Evolutionary conservation across 208 protist species (phyloP), one percentile per base, ranked within the genome.

Genomic region (Trypanosoma rangeli): DNA sequence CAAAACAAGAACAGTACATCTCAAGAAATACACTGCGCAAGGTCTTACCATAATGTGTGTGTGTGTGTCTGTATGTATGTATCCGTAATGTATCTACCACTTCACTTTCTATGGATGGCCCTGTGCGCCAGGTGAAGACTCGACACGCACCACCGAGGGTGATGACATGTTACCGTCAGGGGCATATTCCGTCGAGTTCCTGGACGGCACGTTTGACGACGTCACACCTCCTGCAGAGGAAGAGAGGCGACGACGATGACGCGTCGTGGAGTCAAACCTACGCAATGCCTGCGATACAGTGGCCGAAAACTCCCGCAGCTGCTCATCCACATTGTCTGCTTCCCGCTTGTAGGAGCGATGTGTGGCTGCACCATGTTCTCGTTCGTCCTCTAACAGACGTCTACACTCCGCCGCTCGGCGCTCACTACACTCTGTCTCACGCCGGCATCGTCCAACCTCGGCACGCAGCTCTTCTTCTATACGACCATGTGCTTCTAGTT

Each of bases 401-500:
- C 46, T 37, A 52, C 33, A 67, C 55, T 66, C 53, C 26, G n/a
- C 29, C 56, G 28, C 39, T 44, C 65, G 48, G 3, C 22, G 4
- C 58, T 63, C 55, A 15, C 7, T 53, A 29, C 8, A 29, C 28
- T 39, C 22, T 24, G 50, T 50, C 33, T 63, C 64, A 35, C 28
- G 55, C 20, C 48, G 48, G 50, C 48, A 62, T 5, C 31, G 44
- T 5, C 8, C 22, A 26, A 61, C 28, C 42, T 64, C 66, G 4
- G n/a, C 52, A n/a, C 54, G 66, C n/a, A 71, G 54, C 16, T 71
- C 37, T 28, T 71, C 35, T 46, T 71, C 66, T 20, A 9, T 44
- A 31, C 50, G 33, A n/a, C 31, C 24, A 48, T 50, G 49, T 7
- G 24, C 54, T 26, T 58, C 12, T 35, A 31, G 28, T 26, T 58